phyloP scores from a whole-genome alignment of 805 yeast genomes.

The Metschnikowia shivogae region DNA sequence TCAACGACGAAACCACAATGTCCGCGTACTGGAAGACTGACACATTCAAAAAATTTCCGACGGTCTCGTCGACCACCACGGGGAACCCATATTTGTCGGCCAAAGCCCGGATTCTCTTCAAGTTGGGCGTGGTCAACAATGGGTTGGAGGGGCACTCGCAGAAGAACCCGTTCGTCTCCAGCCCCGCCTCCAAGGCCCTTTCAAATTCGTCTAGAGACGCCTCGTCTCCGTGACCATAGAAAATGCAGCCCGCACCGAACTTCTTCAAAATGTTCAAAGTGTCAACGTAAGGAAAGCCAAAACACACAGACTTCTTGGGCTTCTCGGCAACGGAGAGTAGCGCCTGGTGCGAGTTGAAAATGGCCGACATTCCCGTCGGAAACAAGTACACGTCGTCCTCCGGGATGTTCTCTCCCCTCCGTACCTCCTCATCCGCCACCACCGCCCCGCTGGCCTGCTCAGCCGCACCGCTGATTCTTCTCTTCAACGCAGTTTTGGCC shows the following conservation, averaged over 20 bases:
- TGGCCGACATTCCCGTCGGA: slow-evolving; percentile 92
- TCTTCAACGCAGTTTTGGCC: slow-evolving; percentile 70
- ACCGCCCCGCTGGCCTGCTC: slow-evolving; percentile 34
- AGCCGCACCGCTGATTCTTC: slow-evolving; percentile 69
- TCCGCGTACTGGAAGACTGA: slow-evolving; percentile 83
- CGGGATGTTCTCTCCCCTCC: slow-evolving; percentile 30
- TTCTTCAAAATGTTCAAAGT: slow-evolving; percentile 80
- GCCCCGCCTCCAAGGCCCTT: slow-evolving; percentile 48
- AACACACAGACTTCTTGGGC: slow-evolving; percentile 72
- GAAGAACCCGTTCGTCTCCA: slow-evolving; percentile 70
- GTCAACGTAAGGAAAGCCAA: slow-evolving; percentile 95
- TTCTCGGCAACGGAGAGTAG: slow-evolving; percentile 25
- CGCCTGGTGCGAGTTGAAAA: slow-evolving; percentile 74
- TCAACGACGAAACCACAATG: slow-evolving; percentile 77
- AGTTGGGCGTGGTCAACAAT: slow-evolving; percentile 78
- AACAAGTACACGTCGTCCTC: slow-evolving; percentile 75
- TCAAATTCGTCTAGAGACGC: slow-evolving; percentile 64
- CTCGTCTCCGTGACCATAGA: slow-evolving; percentile 81
- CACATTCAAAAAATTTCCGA: slow-evolving; percentile 84
- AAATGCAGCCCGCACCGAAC: slow-evolving; percentile 89
- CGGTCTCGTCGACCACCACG: slow-evolving; percentile 89
- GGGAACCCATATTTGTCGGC: slow-evolving; percentile 70
- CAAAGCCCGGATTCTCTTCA: slow-evolving; percentile 57
- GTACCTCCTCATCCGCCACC: slow-evolving; percentile 19
- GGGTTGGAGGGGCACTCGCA: slow-evolving; percentile 97